Evolutionary conservation across 495 filamentous ascomycete species (phyloP), one percentile per base, ranked within the genome.

Genomic region (Penicillium samsonianum): DNA sequence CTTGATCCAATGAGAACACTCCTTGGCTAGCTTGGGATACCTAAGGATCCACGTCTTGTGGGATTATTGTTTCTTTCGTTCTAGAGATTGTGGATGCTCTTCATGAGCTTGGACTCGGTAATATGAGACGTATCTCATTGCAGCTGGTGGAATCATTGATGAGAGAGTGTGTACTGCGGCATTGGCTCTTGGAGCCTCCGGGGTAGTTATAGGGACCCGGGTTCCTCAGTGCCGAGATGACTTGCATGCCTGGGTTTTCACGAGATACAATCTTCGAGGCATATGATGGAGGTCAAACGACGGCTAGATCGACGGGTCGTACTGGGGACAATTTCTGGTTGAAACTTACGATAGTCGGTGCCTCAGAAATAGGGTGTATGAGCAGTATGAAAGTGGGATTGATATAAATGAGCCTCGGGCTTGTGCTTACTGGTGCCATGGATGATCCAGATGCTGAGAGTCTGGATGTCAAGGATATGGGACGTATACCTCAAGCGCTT

Each of bases 111-210:
- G 56, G 50, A 7, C 25, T 59, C 5, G 14, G 14, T 10, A 63
- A 73, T 31, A n/a, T n/a, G n/a, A n/a, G n/a, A 69, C 84, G 14
- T 73, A 78, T 0, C 57, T 91, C 3, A 64, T 91, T 45, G 89
- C 87, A 2, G 87, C 88, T 1, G 90, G 90, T 5, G 90, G 87
- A 0, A 82, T 92, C 33, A 71, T 75, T 3, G 86, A 90, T 62
- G 84, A 83, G 0, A 70, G 87, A 45, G 82, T 82, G 0, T 75
- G 80, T 1, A 82, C 83, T 16, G 87, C 87, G 1, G 80, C 80
- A 16, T 65, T 30, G 43, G 72, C 78, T 1, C 71, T 92, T 12
- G 90, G 86, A 30, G 86, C 87, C 1, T 71, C 75, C 11, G 89
- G 78, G 0, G 82, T 76, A 11, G 87, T 84, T 4, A 75, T 92